Base-by-base conservation (phyloP, 2,329 filamentous ascomycete species). In the Clarireedia homoeocarpa region DNA sequence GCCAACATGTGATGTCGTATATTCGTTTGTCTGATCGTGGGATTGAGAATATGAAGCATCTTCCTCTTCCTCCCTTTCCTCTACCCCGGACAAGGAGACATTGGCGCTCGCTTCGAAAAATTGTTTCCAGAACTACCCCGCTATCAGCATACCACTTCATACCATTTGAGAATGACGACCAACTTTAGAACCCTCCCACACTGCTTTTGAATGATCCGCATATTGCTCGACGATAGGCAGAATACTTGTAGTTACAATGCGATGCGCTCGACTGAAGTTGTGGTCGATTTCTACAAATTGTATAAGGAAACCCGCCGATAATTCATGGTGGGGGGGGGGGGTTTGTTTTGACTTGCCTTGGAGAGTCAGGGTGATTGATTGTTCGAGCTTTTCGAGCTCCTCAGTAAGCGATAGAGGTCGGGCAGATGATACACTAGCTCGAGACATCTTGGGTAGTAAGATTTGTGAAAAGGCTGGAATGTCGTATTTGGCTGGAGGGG, bases 41-140 rank as follows among this genome's bases (percentile, higher is more conserved):
- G 55, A 74, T 40, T 68, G 65, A 7, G 63, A 47, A 56, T 67
- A 66, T 69, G 74, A 73, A 1, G 67, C 74, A 71, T 75, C 56
- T 26, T 80, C 82, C n/a, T 80, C 83, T 2, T 77, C 75, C 52
- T 81, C 83, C 23, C 84, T 78, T 68, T 95, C 91, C 69, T 96
- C 92, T 71, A 99, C 96, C 27, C 91, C 91, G 0, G 91, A 96
- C 10, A 99, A 81, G 10, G 92, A 96, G 26, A 99, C 92, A 67
- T 99, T 97, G 70, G 94, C 94, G 48, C 91, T 96, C 38, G 94
- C 91, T 74, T 99, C 94, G 73, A 99, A 99, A 77, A 99, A 99
- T 76, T 97, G 91, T 73, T 99, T 99, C 94, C 94, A 99, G 73
- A 99, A 99, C 88, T 95, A 67, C 60, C 60, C 59, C 58, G 51